Evolutionary conservation across 192 early-diverging fungal species (phyloP).

Genomic region (Coemansia sp.): DNA sequence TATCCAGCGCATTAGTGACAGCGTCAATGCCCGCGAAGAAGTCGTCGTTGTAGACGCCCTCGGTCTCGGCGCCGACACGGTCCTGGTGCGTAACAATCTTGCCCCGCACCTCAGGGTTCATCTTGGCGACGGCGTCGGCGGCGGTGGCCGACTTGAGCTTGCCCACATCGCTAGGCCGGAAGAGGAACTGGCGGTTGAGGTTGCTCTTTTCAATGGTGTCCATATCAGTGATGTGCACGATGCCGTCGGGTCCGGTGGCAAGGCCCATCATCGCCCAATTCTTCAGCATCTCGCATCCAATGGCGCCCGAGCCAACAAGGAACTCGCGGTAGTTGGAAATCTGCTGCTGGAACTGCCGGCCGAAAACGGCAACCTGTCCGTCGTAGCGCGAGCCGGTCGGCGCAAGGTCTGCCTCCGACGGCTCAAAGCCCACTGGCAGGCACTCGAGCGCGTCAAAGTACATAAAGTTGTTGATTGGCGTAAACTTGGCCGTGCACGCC

Average conservation of each 20-base stretch:
- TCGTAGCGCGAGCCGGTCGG: slow-evolving; percentile 92
- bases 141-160: slow-evolving; percentile 94
- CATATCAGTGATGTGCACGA: slow-evolving; percentile 95
- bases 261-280: slow-evolving; percentile 98
- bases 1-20: slow-evolving; percentile 98
- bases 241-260: slow-evolving; percentile 76
- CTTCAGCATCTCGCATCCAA: slow-evolving; percentile 99
- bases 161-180: slow-evolving; percentile 80
- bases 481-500: slow-evolving; percentile 96
- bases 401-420: slow-evolving; percentile 69
- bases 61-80: slow-evolving; percentile 92
- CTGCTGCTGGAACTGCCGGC: slow-evolving; percentile 81
- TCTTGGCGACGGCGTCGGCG: slow-evolving; percentile 75
- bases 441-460: slow-evolving; percentile 98
- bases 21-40: slow-evolving; percentile 88
- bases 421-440: slow-evolving; percentile 64
- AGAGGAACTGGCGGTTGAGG: slow-evolving; percentile 98
- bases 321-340: slow-evolving; percentile 87
- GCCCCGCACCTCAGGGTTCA: slow-evolving; percentile 83
- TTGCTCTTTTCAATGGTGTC: slow-evolving; percentile 99
- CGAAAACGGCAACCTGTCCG: slow-evolving; percentile 94
- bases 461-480: slow-evolving; percentile 85
- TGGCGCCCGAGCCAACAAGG: slow-evolving; percentile 97
- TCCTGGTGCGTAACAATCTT: slow-evolving; percentile 81
- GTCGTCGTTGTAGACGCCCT: slow-evolving; percentile 84